These are phyloP conservation scores for Phytophthora agathidicida DNA, from an alignment of 352 stramenopile genomes.

Conservation along the genomic window DNA sequence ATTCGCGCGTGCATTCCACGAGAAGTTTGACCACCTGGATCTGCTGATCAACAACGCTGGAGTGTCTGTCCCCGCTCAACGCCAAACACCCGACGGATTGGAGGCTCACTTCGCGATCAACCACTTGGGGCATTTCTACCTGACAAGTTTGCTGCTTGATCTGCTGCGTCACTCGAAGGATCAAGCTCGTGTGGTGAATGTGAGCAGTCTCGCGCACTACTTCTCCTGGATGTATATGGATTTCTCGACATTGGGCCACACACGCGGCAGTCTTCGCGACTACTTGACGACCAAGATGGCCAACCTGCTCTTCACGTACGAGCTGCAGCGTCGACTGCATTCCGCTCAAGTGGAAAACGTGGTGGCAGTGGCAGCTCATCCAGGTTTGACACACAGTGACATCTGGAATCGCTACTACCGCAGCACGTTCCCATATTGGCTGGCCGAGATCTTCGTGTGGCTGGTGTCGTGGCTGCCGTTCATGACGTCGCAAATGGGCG, in stretches of 20 bases:
- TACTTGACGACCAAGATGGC: constrained; percentile 66
- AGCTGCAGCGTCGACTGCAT: constrained; percentile 53
- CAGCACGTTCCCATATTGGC: constrained; percentile 34
- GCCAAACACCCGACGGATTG: constrained; percentile 41
- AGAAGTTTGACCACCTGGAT: constrained; percentile 49
- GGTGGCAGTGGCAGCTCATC: constrained; percentile 55
- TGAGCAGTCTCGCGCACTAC: constrained; percentile 60
- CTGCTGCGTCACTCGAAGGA: constrained; percentile 38
- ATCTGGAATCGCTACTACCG: constrained; percentile 58
- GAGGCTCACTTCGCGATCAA: constrained; percentile 80
- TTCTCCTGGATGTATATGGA: constrained; percentile 36
- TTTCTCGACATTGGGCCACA: constrained; percentile 46
- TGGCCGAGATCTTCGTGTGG: constrained; percentile 46
- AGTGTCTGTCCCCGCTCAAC: constrained; percentile 46
- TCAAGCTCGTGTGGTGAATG: constrained; percentile 53
- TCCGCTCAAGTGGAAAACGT: constrained; percentile 43
- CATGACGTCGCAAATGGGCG: constrained; percentile 50
- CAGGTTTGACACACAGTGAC: constrained; percentile 54
- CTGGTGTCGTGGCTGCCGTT: constrained; percentile 49
- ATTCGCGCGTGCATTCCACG: constrained; percentile 49
- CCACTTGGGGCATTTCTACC: constrained; percentile 71
- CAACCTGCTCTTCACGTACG: constrained; percentile 70
- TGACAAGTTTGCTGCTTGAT: constrained; percentile 58
- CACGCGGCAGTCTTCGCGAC: constrained; percentile 41
- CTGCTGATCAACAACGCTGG: constrained; percentile 83